Evolutionary conservation across 768 basidiomycete genomes (phyloP), one percentile per base, ranked within the genome.

Genomic region (Rhodotorula graminis): DNA sequence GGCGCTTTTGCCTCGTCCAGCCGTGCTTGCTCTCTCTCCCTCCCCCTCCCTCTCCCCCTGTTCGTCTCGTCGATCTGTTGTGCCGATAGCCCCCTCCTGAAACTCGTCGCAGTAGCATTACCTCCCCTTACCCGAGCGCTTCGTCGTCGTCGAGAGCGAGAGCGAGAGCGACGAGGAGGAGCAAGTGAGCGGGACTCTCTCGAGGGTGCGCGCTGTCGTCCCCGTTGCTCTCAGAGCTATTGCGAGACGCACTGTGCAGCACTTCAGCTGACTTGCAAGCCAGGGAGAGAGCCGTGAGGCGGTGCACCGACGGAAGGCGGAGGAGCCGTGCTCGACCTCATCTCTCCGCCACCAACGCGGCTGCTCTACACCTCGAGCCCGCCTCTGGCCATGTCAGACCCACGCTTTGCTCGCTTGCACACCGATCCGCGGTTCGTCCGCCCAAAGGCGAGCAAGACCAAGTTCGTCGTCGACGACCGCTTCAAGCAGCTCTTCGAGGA

Each of bases 391-490:
- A 69, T 75, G 65, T 67, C 55, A 59, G 91, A 96, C 82, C 84
- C 90, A n/a, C 87, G 95, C 31, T 99, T 98, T 81, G 86, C 90
- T 29, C 85, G 90, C 64, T 84, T 97, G 67, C 89, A 87, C 80
- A 88, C 92, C 23, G 95, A 99, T 80, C 96, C 96, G 59, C 88
- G 96, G 61, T 99, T 99, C 83, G 85, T 93, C 37, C 86, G 86
- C 46, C 90, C 91, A 4, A 90, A 88, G 80, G 91, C 89, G 81
- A 87, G 88, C 49, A 83, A 87, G 69, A 83, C 87, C 75, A 96
- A 93, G 81, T 89, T 96, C 64, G 86, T 90, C 65, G 86, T 97
- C 50, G 96, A 99, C 80, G 88, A 93, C 19, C 88, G 96, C 33
- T 99, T 98, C 85, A 91, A 89, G 80, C 83, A 85, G 66, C 85